phyloP scores from a whole-genome alignment of 176 grass and related monocot species.

The Tillandsia leiboldiana region DNA sequence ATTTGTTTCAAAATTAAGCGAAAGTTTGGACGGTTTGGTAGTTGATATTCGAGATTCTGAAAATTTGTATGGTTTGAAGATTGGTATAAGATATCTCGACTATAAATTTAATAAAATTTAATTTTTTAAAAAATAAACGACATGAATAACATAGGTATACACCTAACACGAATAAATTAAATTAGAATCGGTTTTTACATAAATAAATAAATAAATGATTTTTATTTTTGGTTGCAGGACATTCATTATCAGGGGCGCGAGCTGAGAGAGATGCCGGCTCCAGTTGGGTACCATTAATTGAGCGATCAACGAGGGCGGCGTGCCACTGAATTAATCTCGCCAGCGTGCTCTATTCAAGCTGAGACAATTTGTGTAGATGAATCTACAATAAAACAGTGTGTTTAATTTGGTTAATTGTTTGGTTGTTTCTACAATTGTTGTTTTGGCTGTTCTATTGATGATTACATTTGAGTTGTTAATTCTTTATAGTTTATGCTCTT shows the following conservation, averaged over 20 bases:
- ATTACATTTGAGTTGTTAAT: constrained; percentile 1
- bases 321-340: constrained; percentile 10
- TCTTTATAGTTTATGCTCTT: constrained; percentile 1
- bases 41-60: no score
- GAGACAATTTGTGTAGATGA: no score
- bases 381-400: neutral
- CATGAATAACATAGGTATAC: no score
- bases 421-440: neutral
- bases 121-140: no score
- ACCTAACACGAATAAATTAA: neutral
- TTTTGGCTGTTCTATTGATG: neutral
- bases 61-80: no score
- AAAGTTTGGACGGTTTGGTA: no score
- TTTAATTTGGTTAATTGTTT: neutral
- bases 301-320: neutral
- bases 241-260: constrained; percentile 56
- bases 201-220: constrained; percentile 10
- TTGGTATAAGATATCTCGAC: no score
- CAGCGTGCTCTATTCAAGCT: neutral
- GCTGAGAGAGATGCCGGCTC: constrained; percentile 58
- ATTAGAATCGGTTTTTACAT: neutral
- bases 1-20: no score
- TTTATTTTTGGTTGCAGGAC: constrained; percentile 36
- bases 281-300: constrained; percentile 54
- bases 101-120: no score